Conservation (phyloP, 1,284 basidiomycete genomes). For the Pisolithus thermaeus region DNA sequence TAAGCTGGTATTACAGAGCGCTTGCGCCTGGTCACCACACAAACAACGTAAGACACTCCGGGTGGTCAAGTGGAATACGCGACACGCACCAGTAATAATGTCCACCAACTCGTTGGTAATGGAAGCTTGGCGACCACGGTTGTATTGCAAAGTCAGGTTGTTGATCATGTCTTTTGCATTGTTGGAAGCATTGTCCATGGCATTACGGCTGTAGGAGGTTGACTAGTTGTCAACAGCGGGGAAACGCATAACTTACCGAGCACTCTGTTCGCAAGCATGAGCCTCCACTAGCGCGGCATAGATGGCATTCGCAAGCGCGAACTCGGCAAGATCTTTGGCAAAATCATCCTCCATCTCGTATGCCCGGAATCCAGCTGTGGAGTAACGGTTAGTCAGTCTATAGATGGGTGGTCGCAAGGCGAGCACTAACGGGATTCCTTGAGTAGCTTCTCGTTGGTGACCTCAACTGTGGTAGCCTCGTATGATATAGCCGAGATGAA, state of each 20-base stretch:
- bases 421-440: conserved; percentile 62
- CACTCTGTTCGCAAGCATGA: conserved; percentile 92
- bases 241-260: conserved; percentile 48
- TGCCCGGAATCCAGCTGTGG: conserved; percentile 74
- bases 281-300: conserved; percentile 93
- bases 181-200: conserved; percentile 99
- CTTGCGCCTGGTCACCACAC: conserved; percentile 32
- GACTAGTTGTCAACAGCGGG: conserved; percentile 11
- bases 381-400: background rate
- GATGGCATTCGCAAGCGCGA: conserved; percentile 95
- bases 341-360: conserved; percentile 97
- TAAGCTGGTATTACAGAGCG: conserved; percentile 31
- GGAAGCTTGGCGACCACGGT: conserved; percentile 97
- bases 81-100: conserved; percentile 77
- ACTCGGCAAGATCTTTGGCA: conserved; percentile 92
- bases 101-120: conserved; percentile 96
- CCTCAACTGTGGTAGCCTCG: conserved; percentile 72
- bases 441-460: conserved; percentile 78
- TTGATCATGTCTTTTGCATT: conserved; percentile 93
- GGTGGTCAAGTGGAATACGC: background rate
- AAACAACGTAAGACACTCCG: background rate
- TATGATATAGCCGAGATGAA: conserved; percentile 94
- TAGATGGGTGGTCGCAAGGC: background rate
- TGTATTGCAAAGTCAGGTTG: conserved; percentile 89
- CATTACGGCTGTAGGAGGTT: conserved; percentile 67